Conservation (phyloP, 2,329 filamentous ascomycete species). For the Mycosphaerella sp. region DNA sequence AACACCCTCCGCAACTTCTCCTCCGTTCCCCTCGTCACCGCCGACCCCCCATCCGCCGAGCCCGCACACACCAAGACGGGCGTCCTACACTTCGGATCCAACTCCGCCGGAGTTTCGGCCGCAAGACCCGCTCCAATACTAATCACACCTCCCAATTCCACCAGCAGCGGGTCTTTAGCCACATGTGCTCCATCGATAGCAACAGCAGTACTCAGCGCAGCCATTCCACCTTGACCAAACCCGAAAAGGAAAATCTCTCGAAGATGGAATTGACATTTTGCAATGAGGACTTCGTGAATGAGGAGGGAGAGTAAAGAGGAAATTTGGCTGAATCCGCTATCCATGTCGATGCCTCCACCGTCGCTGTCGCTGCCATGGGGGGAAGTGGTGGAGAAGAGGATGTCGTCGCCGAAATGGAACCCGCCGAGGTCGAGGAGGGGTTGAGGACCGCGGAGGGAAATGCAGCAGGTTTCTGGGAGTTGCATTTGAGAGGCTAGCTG, state of each 20-base stretch:
- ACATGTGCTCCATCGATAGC: conserved; percentile 6
- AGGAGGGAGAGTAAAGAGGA: conserved; percentile 40
- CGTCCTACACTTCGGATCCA: conserved; percentile 51
- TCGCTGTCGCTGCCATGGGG: no score
- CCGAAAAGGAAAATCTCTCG: conserved; percentile 51
- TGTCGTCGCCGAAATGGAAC: conserved; percentile 57
- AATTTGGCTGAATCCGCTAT: conserved; percentile 46
- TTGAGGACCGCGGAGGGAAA: conserved; percentile 65
- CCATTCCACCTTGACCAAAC: conserved; percentile 54
- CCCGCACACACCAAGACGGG: conserved; percentile 58
- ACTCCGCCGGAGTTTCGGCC: conserved; percentile 38
- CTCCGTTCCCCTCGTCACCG: conserved; percentile 56
- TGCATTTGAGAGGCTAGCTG: conserved; percentile 61
- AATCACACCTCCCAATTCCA: conserved; percentile 53
- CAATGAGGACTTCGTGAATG: conserved; percentile 41
- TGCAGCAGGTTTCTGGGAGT: conserved; percentile 69
- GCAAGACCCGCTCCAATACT: conserved; percentile 58
- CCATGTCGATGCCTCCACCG: conserved; percentile 43
- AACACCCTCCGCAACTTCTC: conserved; percentile 53
- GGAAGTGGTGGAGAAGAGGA: conserved; percentile 48
- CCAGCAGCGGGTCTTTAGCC: conserved; percentile 5
- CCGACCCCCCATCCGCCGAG: conserved; percentile 37
- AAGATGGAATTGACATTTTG: conserved; percentile 45
- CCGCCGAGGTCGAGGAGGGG: conserved; percentile 61
- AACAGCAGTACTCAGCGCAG: conserved; percentile 42